Conservation (phyloP, 495 filamentous ascomycete species). For the Jackrogersella minutella region DNA sequence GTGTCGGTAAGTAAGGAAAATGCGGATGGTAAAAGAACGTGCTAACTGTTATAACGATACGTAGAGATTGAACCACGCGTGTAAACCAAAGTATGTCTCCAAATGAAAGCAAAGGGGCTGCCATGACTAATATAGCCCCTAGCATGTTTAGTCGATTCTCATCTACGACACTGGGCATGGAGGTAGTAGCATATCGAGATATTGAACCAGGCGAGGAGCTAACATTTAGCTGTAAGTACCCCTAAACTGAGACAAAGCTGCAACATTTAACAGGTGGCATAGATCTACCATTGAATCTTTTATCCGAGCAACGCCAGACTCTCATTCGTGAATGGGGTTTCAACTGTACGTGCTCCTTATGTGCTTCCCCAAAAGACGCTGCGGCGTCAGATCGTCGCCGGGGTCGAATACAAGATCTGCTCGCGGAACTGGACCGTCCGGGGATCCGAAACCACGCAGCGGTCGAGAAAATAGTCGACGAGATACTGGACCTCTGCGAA, state of each 20-base stretch:
- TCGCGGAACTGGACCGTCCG: constrained; percentile 35
- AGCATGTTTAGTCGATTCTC: constrained; percentile 47
- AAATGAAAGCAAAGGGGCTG: not conserved
- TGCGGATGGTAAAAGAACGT: not conserved
- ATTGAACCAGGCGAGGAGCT: constrained; percentile 47
- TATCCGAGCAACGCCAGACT: constrained; percentile 37
- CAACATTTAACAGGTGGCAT: not conserved
- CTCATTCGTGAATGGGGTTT: constrained; percentile 50
- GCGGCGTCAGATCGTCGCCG: constrained; percentile 44
- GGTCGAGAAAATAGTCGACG: constrained; percentile 35
- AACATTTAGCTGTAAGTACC: constrained; percentile 48
- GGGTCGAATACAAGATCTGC: constrained; percentile 32
- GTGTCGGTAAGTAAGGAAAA: constrained; percentile 44
- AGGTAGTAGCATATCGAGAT: constrained; percentile 43
- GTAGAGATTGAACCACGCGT: constrained; percentile 50
- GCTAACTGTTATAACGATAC: not conserved
- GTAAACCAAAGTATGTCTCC: constrained; percentile 46
- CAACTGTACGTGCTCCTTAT: constrained; percentile 48
- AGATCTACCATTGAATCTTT: constrained; percentile 45
- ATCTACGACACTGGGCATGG: constrained; percentile 42
- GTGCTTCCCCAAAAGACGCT: constrained; percentile 23
- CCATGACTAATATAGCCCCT: not conserved
- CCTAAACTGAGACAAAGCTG: not conserved
- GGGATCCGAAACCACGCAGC: constrained; percentile 22
- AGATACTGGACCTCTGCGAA: constrained; percentile 37